Base-by-base conservation (phyloP, 345 rosid genomes). In the Citrus sp. region DNA sequence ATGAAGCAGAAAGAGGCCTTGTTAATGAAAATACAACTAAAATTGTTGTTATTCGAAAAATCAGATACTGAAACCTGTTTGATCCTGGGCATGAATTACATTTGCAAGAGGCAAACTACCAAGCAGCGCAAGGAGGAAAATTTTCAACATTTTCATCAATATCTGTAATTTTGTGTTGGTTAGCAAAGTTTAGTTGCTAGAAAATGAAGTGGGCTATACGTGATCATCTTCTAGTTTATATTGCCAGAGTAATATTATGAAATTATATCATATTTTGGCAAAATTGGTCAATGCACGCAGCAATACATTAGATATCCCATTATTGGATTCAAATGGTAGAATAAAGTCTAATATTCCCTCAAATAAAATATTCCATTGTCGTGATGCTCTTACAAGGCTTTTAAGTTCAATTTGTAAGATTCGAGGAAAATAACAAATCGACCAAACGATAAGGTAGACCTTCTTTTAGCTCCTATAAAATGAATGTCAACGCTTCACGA, bases 81-180 rank as follows among this genome's bases (percentile, higher is more conserved):
- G 85, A 80, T 78, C 80, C 72, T 85, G 84, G 25, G 84, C 81
- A 37, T 81, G 84, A 78, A 49, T 79, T 49, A 62, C 0, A 78
- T 21, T 35, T 49, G 80, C 46, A 2, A 74, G 42, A 40, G 60
- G 21, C 64, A 85, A 80, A 55, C 49, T 10, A 38, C 67, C 32
- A 72, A 85, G 21, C 42, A 83, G 25, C 24, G 78, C 65, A 9
- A 59, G 56, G 19, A 76, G 5, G 68, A 75, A 42, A 66, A 25
- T 38, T 54, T 49, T 72, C 12, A 73, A 34, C 40, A 62, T 66
- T 59, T 76, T 12, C 71, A 59, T 67, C 7, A 27, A 3, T 10
- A 30, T 63, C 70, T 24, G 24, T 1, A 10, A 0, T 49, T 21
- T 10, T 70, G 51, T 10, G 2, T 22, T 5, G 54, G 28, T 38